Evolutionary conservation across 371 early-diverging fungal species (phyloP).

Genomic region (Mortierella sp.): DNA sequence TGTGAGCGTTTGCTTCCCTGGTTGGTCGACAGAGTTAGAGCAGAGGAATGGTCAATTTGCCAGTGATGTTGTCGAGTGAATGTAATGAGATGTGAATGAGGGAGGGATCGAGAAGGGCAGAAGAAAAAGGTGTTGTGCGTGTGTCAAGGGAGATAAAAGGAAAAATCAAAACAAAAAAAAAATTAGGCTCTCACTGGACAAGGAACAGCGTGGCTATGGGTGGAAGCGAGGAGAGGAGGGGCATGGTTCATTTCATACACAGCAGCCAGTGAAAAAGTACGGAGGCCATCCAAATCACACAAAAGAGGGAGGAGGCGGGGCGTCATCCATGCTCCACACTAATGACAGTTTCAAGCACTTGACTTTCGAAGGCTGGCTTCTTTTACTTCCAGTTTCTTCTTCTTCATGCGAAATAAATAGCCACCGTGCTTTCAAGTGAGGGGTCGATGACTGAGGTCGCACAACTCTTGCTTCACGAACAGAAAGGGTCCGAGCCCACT

Average conservation of each 20-base stretch:
- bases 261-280: too few relatives aligned
- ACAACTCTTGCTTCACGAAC: background rate
- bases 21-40: background rate
- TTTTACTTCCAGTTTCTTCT: too few relatives aligned
- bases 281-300: too few relatives aligned
- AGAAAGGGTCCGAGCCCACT: background rate
- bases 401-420: background rate
- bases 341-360: too few relatives aligned
- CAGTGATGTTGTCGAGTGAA: background rate
- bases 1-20: background rate
- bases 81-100: background rate
- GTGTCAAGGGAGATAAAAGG: background rate
- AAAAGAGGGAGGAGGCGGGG: too few relatives aligned
- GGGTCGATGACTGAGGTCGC: background rate
- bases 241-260: too few relatives aligned
- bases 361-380: too few relatives aligned
- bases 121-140: background rate
- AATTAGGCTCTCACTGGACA: too few relatives aligned
- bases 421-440: background rate
- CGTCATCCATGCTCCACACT: too few relatives aligned
- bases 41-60: background rate
- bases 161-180: background rate
- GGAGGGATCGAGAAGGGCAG: background rate
- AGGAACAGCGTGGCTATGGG: too few relatives aligned
- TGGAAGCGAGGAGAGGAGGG: too few relatives aligned